These are phyloP conservation scores for Neonectria sp. DNA, from an alignment of 2,329 filamentous ascomycete genomes.

Conservation along the genomic window DNA sequence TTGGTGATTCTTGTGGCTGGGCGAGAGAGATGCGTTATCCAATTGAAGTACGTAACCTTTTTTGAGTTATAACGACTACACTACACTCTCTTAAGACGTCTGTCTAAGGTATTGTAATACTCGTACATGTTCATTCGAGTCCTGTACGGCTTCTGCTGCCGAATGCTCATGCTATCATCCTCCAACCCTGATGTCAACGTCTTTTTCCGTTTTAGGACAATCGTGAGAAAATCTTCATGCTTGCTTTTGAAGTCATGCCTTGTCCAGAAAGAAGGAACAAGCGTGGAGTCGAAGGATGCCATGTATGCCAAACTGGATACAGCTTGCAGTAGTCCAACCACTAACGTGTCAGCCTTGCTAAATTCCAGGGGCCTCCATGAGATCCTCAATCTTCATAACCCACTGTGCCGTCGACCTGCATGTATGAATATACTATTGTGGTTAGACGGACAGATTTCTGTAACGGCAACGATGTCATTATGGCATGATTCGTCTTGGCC, in stretches of 20 bases:
- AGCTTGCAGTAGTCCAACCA: neutral
- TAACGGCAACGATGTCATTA: neutral
- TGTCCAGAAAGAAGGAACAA: neutral
- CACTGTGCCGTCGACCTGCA: conserved; percentile 1
- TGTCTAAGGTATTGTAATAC: neutral
- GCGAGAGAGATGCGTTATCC: neutral
- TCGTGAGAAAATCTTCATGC: too few relatives aligned
- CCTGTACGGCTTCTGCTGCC: too few relatives aligned
- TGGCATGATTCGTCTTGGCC: neutral
- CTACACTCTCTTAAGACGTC: neutral
- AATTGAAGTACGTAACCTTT: neutral
- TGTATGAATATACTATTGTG: neutral
- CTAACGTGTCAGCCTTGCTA: neutral
- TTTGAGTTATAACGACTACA: too few relatives aligned
- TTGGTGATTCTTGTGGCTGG: neutral
- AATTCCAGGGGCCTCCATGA: neutral
- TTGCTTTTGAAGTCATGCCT: neutral
- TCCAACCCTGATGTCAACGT: too few relatives aligned
- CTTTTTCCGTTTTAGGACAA: too few relatives aligned
- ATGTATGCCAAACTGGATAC: neutral
- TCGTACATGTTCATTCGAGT: neutral
- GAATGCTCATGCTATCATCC: too few relatives aligned
- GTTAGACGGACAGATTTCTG: neutral
- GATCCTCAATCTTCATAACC: neutral
- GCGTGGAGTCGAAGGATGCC: neutral